These are phyloP conservation scores for Penstemon newberryi DNA, from an alignment of 257 asterid genomes.

Conservation along the genomic window DNA sequence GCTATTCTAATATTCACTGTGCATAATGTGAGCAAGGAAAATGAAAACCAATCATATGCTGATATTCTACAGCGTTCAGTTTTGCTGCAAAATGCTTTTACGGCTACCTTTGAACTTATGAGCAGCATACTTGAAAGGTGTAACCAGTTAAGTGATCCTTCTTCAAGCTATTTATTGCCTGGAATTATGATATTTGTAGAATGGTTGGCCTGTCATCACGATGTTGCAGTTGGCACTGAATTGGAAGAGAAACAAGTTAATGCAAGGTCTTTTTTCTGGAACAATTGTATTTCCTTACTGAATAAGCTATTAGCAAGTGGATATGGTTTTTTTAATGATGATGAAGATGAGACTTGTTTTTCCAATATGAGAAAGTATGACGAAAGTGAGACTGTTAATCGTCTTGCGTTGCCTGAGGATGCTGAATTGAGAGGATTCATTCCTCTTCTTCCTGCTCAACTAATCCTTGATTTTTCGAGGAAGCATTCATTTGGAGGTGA, in stretches of 20 bases:
- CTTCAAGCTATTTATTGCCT: conserved; percentile 75
- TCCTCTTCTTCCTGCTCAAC: conserved; percentile 86
- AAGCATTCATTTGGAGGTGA: conserved; percentile 63
- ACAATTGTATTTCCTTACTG: conserved; percentile 53
- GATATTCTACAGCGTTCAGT: conserved; percentile 91
- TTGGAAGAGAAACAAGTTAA: conserved; percentile 70
- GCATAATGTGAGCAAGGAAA: conserved; percentile 75
- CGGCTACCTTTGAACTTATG: conserved; percentile 80
- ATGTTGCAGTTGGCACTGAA: conserved; percentile 72
- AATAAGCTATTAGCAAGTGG: conserved; percentile 77
- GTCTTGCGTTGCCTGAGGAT: conserved; percentile 90
- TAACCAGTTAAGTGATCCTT: conserved; percentile 70
- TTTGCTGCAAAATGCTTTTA: conserved; percentile 75
- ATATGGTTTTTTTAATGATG: conserved; percentile 44
- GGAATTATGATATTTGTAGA: conserved; percentile 90
- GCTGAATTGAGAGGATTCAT: conserved; percentile 86
- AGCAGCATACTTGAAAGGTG: conserved; percentile 78
- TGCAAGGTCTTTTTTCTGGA: conserved; percentile 82
- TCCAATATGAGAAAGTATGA: conserved; percentile 84
- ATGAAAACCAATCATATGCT: conserved; percentile 83
- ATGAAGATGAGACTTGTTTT: conserved; percentile 81
- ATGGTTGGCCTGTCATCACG: conserved; percentile 85
- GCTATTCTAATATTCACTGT: conserved; percentile 81
- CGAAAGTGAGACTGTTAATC: conserved; percentile 73
- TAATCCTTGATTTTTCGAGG: conserved; percentile 85